Percentiles rank a stretch among this genome's conserved stretches.
Conservation (phyloP, 106 monocot genomes). For the Alisma plantagoaquatica region DNA sequence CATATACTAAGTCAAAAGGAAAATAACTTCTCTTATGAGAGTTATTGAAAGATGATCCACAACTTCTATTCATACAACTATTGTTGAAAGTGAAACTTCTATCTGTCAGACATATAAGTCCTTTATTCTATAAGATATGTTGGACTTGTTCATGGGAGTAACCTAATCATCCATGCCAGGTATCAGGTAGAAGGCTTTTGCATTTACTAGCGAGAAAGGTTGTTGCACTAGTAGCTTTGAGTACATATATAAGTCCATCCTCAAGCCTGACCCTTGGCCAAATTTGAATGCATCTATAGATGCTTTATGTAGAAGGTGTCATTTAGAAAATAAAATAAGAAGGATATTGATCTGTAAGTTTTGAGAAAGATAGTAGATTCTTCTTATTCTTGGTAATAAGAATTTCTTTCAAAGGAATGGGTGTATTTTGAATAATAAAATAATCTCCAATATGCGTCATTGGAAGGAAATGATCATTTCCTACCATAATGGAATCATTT, state of each 20-base stretch:
- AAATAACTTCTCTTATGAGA: not conserved
- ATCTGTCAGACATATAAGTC: no score
- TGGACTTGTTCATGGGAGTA: not conserved
- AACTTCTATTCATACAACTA: not conserved
- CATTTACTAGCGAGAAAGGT: not conserved
- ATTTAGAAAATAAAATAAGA: not conserved
- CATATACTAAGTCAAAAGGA: constrained; percentile 4
- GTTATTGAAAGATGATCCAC: not conserved
- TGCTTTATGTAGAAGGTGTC: not conserved
- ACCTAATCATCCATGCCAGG: not conserved
- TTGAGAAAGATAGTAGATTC: not conserved
- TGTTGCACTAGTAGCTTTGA: not conserved
- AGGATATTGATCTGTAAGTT: not conserved
- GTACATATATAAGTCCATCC: not conserved
- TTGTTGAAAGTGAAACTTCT: not conserved
- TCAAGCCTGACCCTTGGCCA: not conserved
- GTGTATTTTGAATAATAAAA: not conserved
- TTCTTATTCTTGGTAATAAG: not conserved
- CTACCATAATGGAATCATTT: not conserved
- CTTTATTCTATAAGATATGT: not conserved
- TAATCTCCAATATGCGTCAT: not conserved
- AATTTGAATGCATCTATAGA: not conserved
- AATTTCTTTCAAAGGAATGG: not conserved
- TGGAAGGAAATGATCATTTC: not conserved
- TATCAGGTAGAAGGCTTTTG: no score